These are phyloP conservation scores for Bonia amplexicaulis DNA, from an alignment of 176 grass and related monocot genomes.

Conservation along the genomic window DNA sequence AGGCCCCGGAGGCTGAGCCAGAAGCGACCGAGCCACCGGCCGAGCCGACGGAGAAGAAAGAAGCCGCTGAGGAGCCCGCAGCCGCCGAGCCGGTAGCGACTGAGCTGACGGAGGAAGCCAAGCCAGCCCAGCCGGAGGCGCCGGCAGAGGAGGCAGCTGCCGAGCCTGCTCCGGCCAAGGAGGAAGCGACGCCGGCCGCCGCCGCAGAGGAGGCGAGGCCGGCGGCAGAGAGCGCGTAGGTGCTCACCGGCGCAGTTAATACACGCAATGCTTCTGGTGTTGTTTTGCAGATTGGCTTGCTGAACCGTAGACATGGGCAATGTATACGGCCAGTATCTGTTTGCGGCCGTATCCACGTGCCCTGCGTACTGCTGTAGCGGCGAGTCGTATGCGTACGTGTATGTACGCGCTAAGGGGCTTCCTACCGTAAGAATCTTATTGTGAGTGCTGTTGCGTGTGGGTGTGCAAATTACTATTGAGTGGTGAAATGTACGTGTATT, in stretches of 20 bases:
- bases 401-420: neutral
- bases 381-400: neutral
- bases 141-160: neutral
- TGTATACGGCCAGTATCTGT: neutral
- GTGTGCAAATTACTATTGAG: neutral
- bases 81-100: neutral
- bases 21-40: neutral
- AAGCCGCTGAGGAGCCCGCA: neutral
- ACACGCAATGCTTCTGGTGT: neutral
- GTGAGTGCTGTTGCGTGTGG: neutral
- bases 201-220: neutral
- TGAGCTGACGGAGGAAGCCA: neutral
- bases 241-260: neutral
- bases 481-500: neutral
- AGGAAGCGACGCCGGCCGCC: neutral
- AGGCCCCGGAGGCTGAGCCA: neutral
- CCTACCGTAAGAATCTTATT: neutral
- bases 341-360: neutral
- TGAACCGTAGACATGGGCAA: neutral
- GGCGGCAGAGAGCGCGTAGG: neutral
- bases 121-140: neutral
- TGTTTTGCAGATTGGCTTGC: neutral
- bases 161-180: neutral
- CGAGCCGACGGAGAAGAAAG: neutral
- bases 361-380: neutral